Conservation (phyloP, 2,329 filamentous ascomycete genomes). For the Fusarium newnesense region DNA sequence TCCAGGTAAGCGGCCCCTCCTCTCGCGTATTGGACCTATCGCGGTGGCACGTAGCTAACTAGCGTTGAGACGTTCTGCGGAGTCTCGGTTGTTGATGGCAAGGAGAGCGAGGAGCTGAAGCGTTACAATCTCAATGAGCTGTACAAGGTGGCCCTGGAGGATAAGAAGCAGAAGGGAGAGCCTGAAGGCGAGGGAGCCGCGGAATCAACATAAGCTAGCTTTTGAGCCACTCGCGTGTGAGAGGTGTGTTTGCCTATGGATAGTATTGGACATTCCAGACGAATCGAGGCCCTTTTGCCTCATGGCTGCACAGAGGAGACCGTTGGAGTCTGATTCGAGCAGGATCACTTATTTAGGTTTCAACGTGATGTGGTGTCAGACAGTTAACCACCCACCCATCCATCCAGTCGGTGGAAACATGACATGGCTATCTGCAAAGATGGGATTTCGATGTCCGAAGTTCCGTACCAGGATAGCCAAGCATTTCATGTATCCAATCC, state of each 20-base stretch:
- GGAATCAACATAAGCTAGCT: conserved; percentile 31
- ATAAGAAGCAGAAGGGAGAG: conserved; percentile 30
- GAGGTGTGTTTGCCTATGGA: conserved; percentile 15
- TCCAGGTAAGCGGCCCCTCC: conserved; percentile 67
- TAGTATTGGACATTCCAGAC: conserved; percentile 8
- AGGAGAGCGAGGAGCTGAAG: conserved; percentile 78
- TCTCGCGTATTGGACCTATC: conserved; percentile 36
- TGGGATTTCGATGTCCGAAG: background rate
- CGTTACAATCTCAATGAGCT: conserved; percentile 83
- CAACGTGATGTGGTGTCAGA: background rate
- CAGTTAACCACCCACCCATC: background rate
- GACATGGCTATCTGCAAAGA: background rate
- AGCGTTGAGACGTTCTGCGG: conserved; percentile 74
- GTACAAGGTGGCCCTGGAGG: conserved; percentile 56
- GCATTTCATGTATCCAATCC: conserved; percentile 5
- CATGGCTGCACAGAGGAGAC: conserved; percentile 13
- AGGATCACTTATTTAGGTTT: background rate
- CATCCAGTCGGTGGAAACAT: background rate
- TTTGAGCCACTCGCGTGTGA: conserved; percentile 14
- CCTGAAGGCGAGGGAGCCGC: conserved; percentile 26
- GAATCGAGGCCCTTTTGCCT: conserved; percentile 4
- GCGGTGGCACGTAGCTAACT: conserved; percentile 32
- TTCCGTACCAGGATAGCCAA: background rate
- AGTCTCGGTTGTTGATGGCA: conserved; percentile 78
- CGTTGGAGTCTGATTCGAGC: background rate